A percentile compares a stretch with the other conserved stretches of the same genome.
Conservation (phyloP, 352 stramenopile species). For the Albugo candida region DNA sequence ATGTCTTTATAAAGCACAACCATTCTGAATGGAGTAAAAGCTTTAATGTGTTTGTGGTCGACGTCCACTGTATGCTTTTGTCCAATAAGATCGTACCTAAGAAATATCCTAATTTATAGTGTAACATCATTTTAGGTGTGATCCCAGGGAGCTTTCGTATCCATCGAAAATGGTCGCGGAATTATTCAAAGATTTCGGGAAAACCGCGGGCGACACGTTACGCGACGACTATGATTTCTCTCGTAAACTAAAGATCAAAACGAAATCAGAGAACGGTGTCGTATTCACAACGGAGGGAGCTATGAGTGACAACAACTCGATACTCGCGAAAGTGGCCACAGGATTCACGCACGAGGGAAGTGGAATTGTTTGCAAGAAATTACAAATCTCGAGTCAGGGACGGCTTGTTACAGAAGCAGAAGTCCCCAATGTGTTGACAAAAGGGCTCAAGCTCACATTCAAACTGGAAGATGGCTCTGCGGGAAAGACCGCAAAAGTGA, state of each 20-base stretch:
- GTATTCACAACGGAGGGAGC: slow-evolving; percentile 71
- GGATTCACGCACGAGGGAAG: slow-evolving; percentile 49
- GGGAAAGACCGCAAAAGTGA: slow-evolving; percentile 48
- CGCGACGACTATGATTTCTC: slow-evolving; percentile 63
- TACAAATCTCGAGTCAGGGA: slow-evolving; percentile 67
- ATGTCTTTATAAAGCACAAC: slow-evolving; percentile 76
- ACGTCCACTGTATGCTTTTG: not conserved
- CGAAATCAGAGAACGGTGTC: slow-evolving; percentile 50
- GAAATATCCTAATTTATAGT: no score
- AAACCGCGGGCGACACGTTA: slow-evolving; percentile 55
- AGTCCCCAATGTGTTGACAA: slow-evolving; percentile 49
- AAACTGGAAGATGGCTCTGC: slow-evolving; percentile 69
- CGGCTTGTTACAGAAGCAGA: slow-evolving; percentile 60
- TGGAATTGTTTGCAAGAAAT: slow-evolving; percentile 68
- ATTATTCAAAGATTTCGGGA: slow-evolving; percentile 67
- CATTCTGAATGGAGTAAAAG: slow-evolving; percentile 14
- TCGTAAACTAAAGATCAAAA: slow-evolving; percentile 70
- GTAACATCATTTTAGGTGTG: no score
- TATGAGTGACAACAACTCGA: slow-evolving; percentile 65
- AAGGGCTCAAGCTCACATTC: slow-evolving; percentile 62
- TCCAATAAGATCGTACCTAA: not conserved
- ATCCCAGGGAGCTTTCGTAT: no score
- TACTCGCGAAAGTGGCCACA: slow-evolving; percentile 59
- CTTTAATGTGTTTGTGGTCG: not conserved
- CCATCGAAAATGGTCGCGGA: slow-evolving; percentile 21